These are phyloP conservation scores for Clausena lansium DNA, from an alignment of 345 rosid species.

Conservation along the genomic window DNA sequence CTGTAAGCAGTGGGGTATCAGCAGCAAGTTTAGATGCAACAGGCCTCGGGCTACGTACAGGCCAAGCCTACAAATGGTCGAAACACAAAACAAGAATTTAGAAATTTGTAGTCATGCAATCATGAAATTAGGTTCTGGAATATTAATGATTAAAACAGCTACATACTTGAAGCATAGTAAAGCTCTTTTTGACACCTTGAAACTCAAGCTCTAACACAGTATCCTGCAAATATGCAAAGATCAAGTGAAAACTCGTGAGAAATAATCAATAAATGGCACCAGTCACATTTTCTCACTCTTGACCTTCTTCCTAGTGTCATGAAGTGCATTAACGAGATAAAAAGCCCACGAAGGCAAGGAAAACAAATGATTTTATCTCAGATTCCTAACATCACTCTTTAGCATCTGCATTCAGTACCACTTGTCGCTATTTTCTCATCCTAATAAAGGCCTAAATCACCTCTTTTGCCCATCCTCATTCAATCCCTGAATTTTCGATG, in stretches of 20 bases:
- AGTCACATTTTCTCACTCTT: neutral
- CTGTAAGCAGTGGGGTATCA: slow-evolving; percentile 95
- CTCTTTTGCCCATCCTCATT: neutral
- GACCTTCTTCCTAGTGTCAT: neutral
- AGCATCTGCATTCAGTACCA: neutral
- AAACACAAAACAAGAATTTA: slow-evolving; percentile 8
- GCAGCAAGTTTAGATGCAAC: slow-evolving; percentile 99
- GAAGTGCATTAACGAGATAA: neutral
- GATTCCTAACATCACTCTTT: neutral
- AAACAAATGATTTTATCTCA: neutral
- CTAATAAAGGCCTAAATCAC: neutral
- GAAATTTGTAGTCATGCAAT: neutral
- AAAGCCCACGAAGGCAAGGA: neutral
- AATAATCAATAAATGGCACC: neutral
- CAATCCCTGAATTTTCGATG: neutral
- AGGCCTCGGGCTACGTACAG: slow-evolving; percentile 99
- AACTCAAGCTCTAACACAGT: slow-evolving; percentile 96
- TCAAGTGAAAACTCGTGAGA: neutral
- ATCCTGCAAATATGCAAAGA: slow-evolving; percentile 53
- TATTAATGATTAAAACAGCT: neutral
- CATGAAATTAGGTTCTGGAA: neutral
- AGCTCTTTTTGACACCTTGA: slow-evolving; percentile 89
- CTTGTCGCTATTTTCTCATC: neutral
- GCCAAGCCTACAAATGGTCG: slow-evolving; percentile 78
- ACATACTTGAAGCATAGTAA: slow-evolving; percentile 98